Conservation (phyloP, 2,329 filamentous ascomycete species). For the Colletotrichum liriopes region DNA sequence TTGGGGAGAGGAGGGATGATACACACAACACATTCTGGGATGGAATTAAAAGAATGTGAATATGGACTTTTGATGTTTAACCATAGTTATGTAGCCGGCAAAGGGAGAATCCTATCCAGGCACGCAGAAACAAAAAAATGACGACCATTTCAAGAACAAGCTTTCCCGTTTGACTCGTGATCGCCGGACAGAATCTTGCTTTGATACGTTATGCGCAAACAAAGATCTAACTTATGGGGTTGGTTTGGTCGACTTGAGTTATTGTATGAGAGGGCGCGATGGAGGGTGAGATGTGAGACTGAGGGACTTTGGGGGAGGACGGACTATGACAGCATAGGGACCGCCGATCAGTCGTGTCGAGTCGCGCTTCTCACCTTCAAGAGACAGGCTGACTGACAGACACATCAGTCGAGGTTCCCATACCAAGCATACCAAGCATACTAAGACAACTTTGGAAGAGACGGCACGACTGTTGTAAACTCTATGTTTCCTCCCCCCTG, state of each 20-base stretch:
- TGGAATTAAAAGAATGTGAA: constrained; percentile 36
- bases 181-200: too few species aligned
- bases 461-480: constrained; percentile 17
- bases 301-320: not conserved
- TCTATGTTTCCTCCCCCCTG: constrained; percentile 7
- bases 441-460: constrained; percentile 15
- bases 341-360: constrained; percentile 9
- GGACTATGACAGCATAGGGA: constrained; percentile 6
- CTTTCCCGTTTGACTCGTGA: not conserved
- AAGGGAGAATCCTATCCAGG: not conserved
- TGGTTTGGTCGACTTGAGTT: constrained; percentile 8
- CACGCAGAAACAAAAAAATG: constrained; percentile 18
- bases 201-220: not conserved
- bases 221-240: not conserved
- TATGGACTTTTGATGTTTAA: constrained; percentile 28
- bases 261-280: not conserved
- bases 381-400: not conserved
- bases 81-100: constrained; percentile 21
- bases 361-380: constrained; percentile 1
- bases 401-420: not conserved
- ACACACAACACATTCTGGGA: constrained; percentile 37
- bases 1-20: constrained; percentile 23
- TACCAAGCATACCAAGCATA: constrained; percentile 11
- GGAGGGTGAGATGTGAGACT: not conserved
- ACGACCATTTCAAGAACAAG: not conserved